Evolutionary conservation across 2,329 filamentous ascomycete genomes (phyloP).

Genomic region (Zymoseptoria pseudotritici): DNA sequence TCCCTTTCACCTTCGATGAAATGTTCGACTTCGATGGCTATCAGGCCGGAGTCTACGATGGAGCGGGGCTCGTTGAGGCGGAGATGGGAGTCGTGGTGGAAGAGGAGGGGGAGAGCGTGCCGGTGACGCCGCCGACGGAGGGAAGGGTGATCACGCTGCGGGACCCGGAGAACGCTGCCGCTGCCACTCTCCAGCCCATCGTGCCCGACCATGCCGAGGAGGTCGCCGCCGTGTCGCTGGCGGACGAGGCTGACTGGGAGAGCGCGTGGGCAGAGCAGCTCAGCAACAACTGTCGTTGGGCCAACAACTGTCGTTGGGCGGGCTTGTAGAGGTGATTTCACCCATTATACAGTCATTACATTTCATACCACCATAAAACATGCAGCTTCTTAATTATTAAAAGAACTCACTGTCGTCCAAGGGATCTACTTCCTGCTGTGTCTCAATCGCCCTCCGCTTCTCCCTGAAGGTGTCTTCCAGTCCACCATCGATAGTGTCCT

Average conservation of each 20-base stretch:
- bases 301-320: too few relatives aligned
- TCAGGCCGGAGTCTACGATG: too few relatives aligned
- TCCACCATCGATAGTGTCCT: constrained; percentile 20
- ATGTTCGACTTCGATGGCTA: too few relatives aligned
- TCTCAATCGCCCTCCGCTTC: constrained; percentile 18
- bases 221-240: not conserved
- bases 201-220: not conserved
- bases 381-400: constrained; percentile 3
- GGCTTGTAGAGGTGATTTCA: not conserved
- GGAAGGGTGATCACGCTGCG: not conserved
- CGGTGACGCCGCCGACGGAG: not conserved
- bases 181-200: not conserved
- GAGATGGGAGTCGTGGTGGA: not conserved
- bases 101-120: not conserved
- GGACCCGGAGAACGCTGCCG: not conserved
- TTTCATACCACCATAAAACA: too few relatives aligned
- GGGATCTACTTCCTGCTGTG: constrained; percentile 18
- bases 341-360: not conserved
- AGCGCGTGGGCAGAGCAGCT: too few relatives aligned
- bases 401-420: constrained; percentile 31
- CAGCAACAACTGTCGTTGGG: too few relatives aligned
- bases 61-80: too few relatives aligned
- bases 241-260: not conserved
- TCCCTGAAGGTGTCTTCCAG: constrained; percentile 42
- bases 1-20: too few relatives aligned